Conservation (phyloP, 164 flowering plant genomes). For the Dillenia suffruticosa region DNA sequence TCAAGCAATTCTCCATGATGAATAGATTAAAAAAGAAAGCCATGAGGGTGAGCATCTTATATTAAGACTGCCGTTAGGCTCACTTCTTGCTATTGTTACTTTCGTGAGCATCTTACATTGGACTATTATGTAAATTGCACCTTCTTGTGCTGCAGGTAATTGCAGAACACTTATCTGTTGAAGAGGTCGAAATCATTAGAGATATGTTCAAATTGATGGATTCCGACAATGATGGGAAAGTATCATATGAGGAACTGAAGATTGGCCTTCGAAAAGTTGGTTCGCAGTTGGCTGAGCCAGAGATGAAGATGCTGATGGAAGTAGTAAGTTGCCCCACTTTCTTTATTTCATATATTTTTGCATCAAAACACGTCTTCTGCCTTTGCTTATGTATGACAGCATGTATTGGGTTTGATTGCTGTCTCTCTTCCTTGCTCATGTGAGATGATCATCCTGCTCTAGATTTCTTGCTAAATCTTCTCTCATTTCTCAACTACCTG, state of each 20-base stretch:
- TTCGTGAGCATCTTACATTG: no score
- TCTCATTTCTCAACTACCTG: no score
- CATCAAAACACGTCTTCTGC: not conserved
- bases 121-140: slow-evolving; percentile 3
- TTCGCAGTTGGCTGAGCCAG: slow-evolving; percentile 90
- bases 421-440: no score
- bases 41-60: slow-evolving; percentile 58
- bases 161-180: slow-evolving; percentile 85
- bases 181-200: slow-evolving; percentile 85
- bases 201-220: slow-evolving; percentile 97
- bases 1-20: slow-evolving; percentile 95
- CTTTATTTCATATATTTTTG: not conserved
- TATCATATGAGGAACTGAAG: slow-evolving; percentile 75
- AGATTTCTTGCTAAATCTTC: no score
- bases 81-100: not conserved
- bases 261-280: slow-evolving; percentile 90
- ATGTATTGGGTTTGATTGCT: no score
- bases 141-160: slow-evolving; percentile 57
- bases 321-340: slow-evolving; percentile 49
- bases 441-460: no score
- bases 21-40: slow-evolving; percentile 96
- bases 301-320: slow-evolving; percentile 94
- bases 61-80: not conserved
- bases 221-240: slow-evolving; percentile 82
- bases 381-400: slow-evolving; percentile 2